A percentile compares a stretch with the other conserved stretches of the same genome.
Evolutionary conservation across 768 basidiomycete species (phyloP).

Genomic region (Tricholoma saponaceum): DNA sequence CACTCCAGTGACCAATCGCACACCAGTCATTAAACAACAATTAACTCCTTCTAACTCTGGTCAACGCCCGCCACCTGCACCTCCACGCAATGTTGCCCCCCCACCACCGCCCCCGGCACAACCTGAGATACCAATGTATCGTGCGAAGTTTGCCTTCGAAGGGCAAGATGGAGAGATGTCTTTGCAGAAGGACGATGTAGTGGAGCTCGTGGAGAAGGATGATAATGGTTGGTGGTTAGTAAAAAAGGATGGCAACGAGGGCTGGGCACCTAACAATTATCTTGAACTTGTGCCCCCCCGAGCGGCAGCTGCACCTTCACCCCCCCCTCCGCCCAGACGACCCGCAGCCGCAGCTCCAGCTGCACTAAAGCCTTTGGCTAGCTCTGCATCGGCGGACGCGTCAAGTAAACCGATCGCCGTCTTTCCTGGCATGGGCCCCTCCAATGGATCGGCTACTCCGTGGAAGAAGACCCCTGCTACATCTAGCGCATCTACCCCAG

Average conservation of each 20-base stretch:
- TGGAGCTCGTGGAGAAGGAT: conserved; percentile 90
- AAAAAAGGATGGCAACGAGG: conserved; percentile 75
- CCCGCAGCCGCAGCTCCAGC: conserved; percentile 35
- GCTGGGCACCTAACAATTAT: conserved; percentile 95
- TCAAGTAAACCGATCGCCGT: conserved; percentile 79
- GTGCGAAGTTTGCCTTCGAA: conserved; percentile 87
- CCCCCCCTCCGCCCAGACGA: conserved; percentile 62
- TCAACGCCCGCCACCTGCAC: conserved; percentile 29
- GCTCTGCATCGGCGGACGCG: conserved; percentile 50
- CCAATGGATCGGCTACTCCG: conserved; percentile 66
- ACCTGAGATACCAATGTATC: conserved; percentile 72
- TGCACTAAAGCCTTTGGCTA: conserved; percentile 28
- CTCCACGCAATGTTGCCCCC: conserved; percentile 34
- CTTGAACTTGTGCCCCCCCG: conserved; percentile 75
- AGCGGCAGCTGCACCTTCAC: conserved; percentile 58
- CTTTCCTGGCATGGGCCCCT: conserved; percentile 69
- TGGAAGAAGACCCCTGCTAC: conserved; percentile 61
- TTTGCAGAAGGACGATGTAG: conserved; percentile 84
- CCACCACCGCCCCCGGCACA: conserved; percentile 55
- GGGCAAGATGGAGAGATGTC: conserved; percentile 93
- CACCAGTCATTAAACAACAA: conserved; percentile 24
- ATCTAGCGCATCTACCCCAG: conserved; percentile 33
- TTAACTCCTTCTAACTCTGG: conserved; percentile 25
- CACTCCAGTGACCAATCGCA: conserved; percentile 4
- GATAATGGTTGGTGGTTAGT: conserved; percentile 99